phyloP scores from a whole-genome alignment of 2,329 filamentous ascomycete genomes.

The Phyllosticta paracitricarpa region DNA sequence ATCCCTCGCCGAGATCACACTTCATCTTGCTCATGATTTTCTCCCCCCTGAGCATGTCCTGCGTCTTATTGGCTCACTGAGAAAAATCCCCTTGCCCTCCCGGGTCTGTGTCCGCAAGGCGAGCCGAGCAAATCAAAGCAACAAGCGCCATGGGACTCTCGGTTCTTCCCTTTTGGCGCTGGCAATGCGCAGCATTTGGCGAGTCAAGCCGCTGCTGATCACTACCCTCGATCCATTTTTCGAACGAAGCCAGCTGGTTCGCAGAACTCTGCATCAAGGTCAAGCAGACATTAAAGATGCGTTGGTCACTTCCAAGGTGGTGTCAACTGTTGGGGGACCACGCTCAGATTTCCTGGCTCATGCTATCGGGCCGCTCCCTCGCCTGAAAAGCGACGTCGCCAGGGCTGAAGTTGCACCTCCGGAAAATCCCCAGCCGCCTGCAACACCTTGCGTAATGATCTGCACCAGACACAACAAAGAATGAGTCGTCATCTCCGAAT shows the following conservation, averaged over 20 bases:
- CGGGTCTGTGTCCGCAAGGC: conserved; percentile 5
- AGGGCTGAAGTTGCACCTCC: conserved; percentile 5
- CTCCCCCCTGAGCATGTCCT: conserved; percentile 1
- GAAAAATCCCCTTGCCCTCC: conserved; percentile 1
- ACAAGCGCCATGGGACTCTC: not conserved
- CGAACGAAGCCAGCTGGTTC: too few relatives aligned
- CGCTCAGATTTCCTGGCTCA: not conserved
- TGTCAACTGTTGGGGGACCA: not conserved
- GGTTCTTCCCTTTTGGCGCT: not conserved
- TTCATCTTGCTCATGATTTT: conserved; percentile 9
- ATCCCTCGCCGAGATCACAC: conserved; percentile 1
- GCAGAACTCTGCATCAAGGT: too few relatives aligned
- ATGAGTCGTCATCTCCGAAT: conserved; percentile 10
- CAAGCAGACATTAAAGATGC: too few relatives aligned
- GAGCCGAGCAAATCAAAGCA: not conserved
- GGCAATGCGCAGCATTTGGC: too few relatives aligned
- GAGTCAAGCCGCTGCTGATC: not conserved
- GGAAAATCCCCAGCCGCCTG: conserved; percentile 11
- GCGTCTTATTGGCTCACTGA: conserved; percentile 1
- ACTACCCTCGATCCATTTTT: too few relatives aligned
- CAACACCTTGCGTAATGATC: conserved; percentile 11
- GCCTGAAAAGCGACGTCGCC: conserved; percentile 7
- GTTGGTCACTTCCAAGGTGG: too few relatives aligned
- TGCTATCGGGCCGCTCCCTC: conserved; percentile 7
- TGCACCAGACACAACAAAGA: conserved; percentile 2